phyloP scores from a whole-genome alignment of 2,329 filamentous ascomycete genomes.

The Huntiella omanensis region DNA sequence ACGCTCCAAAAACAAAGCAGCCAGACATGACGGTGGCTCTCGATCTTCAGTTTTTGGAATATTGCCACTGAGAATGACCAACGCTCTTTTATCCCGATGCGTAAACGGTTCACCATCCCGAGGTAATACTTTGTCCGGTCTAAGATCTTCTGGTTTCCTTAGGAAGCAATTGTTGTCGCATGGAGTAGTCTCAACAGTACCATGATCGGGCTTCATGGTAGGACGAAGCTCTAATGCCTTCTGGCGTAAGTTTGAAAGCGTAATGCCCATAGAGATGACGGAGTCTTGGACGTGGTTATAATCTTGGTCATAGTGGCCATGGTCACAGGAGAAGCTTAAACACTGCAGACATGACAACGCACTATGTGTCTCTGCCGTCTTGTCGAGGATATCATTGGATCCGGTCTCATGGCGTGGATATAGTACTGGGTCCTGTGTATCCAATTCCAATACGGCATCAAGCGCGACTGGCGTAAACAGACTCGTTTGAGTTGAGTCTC shows the following conservation, averaged over 20 bases:
- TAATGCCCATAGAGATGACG: not conserved
- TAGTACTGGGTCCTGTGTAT: constrained; percentile 2
- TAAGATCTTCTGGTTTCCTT: not conserved
- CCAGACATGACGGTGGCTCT: constrained; percentile 8
- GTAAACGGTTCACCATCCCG: constrained; percentile 1
- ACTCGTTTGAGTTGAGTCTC: constrained; percentile 8
- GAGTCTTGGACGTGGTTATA: constrained; percentile 8
- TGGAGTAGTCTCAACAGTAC: not conserved
- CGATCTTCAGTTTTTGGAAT: constrained; percentile 3
- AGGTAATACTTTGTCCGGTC: not conserved
- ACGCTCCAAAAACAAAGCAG: constrained; percentile 7
- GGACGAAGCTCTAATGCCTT: constrained; percentile 3
- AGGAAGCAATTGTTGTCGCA: constrained; percentile 9
- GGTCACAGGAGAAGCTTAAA: constrained; percentile 40
- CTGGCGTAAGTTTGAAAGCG: constrained; percentile 3
- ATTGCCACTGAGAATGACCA: constrained; percentile 3
- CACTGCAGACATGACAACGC: constrained; percentile 40
- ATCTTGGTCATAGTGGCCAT: constrained; percentile 33
- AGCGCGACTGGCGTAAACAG: constrained; percentile 23
- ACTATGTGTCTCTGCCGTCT: constrained; percentile 32
- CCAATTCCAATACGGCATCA: constrained; percentile 28
- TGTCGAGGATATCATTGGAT: constrained; percentile 11
- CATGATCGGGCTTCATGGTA: not conserved
- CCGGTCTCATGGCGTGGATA: not conserved
- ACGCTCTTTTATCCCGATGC: not conserved